Conservation (phyloP, 805 yeast species). For the Monosporozyma solicola region DNA sequence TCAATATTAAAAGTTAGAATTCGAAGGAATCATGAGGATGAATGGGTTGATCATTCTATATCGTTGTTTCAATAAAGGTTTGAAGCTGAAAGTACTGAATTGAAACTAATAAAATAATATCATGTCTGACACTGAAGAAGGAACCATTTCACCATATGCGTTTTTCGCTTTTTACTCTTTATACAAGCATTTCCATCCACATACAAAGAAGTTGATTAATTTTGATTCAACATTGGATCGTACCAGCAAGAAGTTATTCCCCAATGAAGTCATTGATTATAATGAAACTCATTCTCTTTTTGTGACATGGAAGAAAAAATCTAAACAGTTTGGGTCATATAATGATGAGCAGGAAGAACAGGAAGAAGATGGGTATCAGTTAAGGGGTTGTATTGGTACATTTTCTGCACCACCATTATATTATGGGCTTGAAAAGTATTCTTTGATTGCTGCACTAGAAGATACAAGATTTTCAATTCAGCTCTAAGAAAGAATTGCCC, state of each 20-base stretch:
- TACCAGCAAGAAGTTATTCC: constrained; percentile 14
- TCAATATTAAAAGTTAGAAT: background rate
- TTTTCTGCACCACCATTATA: constrained; percentile 49
- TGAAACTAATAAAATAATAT: background rate
- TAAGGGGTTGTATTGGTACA: constrained; percentile 94
- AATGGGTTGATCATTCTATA: too few species aligned
- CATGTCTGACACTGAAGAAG: background rate
- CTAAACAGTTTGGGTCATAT: constrained; percentile 5
- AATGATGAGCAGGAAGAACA: background rate
- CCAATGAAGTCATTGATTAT: constrained; percentile 5
- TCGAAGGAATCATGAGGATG: background rate
- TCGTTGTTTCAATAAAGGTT: too few species aligned
- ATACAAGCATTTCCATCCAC: constrained; percentile 12
- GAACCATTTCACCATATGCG: constrained; percentile 21
- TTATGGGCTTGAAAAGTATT: constrained; percentile 51
- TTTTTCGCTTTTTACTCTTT: constrained; percentile 29
- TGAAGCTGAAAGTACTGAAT: too few species aligned
- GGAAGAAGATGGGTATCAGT: constrained; percentile 13
- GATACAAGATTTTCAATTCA: constrained; percentile 74
- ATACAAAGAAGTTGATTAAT: background rate
- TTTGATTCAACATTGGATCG: constrained; percentile 6
- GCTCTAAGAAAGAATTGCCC: constrained; percentile 42
- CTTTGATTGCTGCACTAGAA: constrained; percentile 62
- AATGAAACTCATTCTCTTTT: constrained; percentile 51
- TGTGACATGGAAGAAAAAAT: constrained; percentile 70